Percentiles rank a stretch among this genome's conserved stretches.
These are phyloP conservation scores for Penicillium psychrofluorescens DNA, from an alignment of 495 filamentous ascomycete genomes.

Conservation along the genomic window DNA sequence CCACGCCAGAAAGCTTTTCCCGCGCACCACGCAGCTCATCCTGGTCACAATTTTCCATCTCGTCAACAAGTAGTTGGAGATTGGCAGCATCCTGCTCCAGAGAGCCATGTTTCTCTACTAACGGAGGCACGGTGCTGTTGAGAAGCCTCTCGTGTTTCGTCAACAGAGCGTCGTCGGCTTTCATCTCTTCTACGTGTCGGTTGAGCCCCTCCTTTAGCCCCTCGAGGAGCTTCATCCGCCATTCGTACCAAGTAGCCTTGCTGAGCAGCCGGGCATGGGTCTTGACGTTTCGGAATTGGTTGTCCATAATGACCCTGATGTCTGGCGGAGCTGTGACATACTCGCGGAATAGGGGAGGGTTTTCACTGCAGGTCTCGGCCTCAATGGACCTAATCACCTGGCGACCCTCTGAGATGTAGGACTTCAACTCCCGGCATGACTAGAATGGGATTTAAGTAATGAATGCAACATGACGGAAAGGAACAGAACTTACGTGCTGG, in stretches of 20 bases:
- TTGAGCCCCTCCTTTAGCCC: constrained; percentile 73
- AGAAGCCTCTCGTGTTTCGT: constrained; percentile 60
- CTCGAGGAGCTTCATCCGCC: constrained; percentile 86
- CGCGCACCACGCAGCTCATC: constrained; percentile 65
- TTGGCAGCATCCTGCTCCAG: constrained; percentile 55
- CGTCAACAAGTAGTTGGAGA: constrained; percentile 62
- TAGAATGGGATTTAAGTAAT: constrained; percentile 33
- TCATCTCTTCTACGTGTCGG: constrained; percentile 68
- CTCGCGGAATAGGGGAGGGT: constrained; percentile 84
- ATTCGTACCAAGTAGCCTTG: constrained; percentile 96
- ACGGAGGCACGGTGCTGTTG: constrained; percentile 52
- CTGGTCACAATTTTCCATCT: constrained; percentile 72
- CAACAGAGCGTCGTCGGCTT: constrained; percentile 62
- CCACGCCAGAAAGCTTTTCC: constrained; percentile 53
- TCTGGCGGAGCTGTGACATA: constrained; percentile 85
- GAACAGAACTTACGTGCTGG: constrained; percentile 63
- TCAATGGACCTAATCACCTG: constrained; percentile 85
- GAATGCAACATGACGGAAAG: neutral
- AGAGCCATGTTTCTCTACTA: constrained; percentile 50
- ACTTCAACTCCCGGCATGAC: constrained; percentile 90
- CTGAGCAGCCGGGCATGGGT: constrained; percentile 81
- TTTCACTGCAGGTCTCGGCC: constrained; percentile 74
- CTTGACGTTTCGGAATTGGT: constrained; percentile 94
- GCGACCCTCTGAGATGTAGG: constrained; percentile 85
- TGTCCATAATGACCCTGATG: constrained; percentile 80